phyloP scores from a whole-genome alignment of 768 basidiomycete species.

The Saitozyma podzolica region DNA sequence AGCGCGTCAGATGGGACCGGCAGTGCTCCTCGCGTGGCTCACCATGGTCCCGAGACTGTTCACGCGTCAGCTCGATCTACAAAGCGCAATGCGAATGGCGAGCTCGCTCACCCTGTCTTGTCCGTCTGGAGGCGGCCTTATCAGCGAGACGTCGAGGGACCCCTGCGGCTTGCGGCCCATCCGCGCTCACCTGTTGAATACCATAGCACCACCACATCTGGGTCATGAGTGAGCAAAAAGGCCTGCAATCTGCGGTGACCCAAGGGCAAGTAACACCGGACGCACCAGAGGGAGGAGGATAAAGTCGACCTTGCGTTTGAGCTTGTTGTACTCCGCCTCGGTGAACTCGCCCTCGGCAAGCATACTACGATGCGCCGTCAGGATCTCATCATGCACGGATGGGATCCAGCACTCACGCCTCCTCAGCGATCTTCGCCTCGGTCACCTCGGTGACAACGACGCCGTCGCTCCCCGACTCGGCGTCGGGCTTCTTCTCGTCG shows the following conservation, averaged over 20 bases:
- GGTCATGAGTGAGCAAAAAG: not conserved
- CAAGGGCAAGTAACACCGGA: not conserved
- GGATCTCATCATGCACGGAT: too few species aligned
- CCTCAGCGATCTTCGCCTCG: too few species aligned
- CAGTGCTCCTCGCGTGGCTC: not conserved
- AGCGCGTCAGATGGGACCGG: not conserved
- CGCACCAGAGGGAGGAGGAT: constrained; percentile 22
- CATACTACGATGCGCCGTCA: constrained; percentile 7
- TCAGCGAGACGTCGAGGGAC: not conserved
- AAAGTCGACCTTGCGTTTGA: constrained; percentile 23
- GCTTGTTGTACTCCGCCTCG: constrained; percentile 28
- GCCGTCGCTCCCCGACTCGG: too few species aligned
- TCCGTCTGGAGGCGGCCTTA: not conserved
- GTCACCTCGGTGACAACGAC: too few species aligned
- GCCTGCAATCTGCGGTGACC: not conserved
- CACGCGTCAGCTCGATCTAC: not conserved
- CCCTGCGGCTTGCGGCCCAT: not conserved
- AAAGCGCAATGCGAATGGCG: not conserved
- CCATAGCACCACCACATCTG: constrained; percentile 40
- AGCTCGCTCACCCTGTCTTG: constrained; percentile 23
- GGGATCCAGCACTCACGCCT: too few species aligned
- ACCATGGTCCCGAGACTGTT: constrained; percentile 7
- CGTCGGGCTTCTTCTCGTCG: too few species aligned
- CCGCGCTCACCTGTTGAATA: constrained; percentile 28
- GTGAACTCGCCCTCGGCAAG: constrained; percentile 26